These are phyloP conservation scores for Voacanga thouarsii DNA, from an alignment of 257 asterid genomes.

Conservation along the genomic window DNA sequence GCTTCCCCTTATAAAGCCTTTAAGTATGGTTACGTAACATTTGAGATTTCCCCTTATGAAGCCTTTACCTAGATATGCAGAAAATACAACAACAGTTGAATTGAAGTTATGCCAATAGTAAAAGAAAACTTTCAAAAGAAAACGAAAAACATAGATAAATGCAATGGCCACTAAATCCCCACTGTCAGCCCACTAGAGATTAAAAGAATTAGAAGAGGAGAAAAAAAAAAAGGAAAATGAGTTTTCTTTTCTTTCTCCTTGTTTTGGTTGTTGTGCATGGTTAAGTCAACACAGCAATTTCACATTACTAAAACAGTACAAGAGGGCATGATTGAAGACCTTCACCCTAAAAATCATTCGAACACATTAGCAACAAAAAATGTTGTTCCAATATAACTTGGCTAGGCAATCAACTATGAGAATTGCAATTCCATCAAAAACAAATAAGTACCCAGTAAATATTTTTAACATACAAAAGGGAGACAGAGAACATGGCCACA, in stretches of 20 bases:
- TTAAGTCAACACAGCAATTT: neutral
- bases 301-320: constrained; percentile 9
- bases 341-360: constrained; percentile 85
- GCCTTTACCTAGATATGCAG: constrained; percentile 88
- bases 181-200: constrained; percentile 68
- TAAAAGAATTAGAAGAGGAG: constrained; percentile 21
- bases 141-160: neutral
- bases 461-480: neutral
- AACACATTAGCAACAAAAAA: constrained; percentile 63
- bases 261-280: neutral
- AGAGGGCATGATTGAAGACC: constrained; percentile 3
- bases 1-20: no score
- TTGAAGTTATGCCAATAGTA: constrained; percentile 16
- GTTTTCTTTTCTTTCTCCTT: neutral
- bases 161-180: constrained; percentile 87
- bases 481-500: neutral
- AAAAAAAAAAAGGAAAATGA: constrained; percentile 18
- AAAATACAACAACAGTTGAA: constrained; percentile 57
- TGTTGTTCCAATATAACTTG: neutral
- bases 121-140: constrained; percentile 18
- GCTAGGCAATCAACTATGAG: neutral
- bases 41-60: no score
- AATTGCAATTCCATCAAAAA: constrained; percentile 2
- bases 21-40: no score
- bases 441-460: neutral